Evolutionary conservation across 2,329 filamentous ascomycete genomes (phyloP).

Genomic region (Verticillium zaregamsianum): DNA sequence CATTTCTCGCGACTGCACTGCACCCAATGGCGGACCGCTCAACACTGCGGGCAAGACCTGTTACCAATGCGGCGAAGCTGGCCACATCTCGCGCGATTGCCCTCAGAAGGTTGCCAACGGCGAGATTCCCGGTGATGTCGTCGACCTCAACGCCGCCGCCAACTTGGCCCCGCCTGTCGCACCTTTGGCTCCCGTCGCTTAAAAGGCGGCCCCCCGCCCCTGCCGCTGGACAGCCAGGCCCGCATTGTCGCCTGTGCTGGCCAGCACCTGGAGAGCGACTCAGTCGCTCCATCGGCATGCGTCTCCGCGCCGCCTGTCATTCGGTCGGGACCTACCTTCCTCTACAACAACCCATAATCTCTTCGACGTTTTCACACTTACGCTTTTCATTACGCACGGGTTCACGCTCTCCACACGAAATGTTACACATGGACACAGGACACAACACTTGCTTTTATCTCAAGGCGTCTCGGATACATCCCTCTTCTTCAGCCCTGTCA

Average conservation of each 20-base stretch:
- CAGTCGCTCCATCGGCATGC: not conserved
- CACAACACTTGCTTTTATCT: not conserved
- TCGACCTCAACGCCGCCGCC: slow-evolving; percentile 37
- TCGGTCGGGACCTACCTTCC: not conserved
- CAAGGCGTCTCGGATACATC: not conserved
- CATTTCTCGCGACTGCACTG: slow-evolving; percentile 91
- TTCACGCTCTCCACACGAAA: not conserved
- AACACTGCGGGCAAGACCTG: slow-evolving; percentile 98
- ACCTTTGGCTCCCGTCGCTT: slow-evolving; percentile 38
- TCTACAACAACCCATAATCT: not conserved
- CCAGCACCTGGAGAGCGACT: not conserved
- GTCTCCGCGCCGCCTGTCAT: not conserved
- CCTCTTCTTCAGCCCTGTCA: not conserved
- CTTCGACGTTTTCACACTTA: not conserved
- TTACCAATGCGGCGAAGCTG: slow-evolving; percentile 94
- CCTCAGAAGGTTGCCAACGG: slow-evolving; percentile 62
- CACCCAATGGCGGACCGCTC: slow-evolving; percentile 90
- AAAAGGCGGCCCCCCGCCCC: slow-evolving; percentile 1
- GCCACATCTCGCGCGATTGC: slow-evolving; percentile 95
- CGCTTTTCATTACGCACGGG: not conserved
- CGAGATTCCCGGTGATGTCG: slow-evolving; percentile 39
- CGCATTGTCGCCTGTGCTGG: not conserved
- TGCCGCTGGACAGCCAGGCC: not conserved
- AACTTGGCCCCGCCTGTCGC: slow-evolving; percentile 29
- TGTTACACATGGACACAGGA: not conserved